Evolutionary conservation across 2,329 filamentous ascomycete genomes (phyloP), one percentile per base, ranked within the genome.

Genomic region (Cytospora mali): DNA sequence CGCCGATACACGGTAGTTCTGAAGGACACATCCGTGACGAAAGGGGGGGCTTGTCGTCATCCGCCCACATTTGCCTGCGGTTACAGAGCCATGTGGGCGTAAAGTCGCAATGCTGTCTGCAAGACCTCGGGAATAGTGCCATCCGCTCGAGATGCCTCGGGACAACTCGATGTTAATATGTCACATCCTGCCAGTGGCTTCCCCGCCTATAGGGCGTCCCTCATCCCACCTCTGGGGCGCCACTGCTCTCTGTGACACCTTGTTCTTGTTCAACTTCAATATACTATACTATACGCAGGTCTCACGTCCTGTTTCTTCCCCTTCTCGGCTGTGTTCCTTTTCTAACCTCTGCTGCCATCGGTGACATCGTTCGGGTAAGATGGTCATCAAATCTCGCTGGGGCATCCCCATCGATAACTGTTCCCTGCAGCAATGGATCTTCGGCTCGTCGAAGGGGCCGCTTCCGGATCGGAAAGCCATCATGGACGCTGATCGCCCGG

Each of bases 401-500:
- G 69, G 71, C 10, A 71, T 72, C 51, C 72, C 75, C 1, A 72
- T 84, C 39, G 80, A 80, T 33, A 74, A 73, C 35, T 79, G 78
- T 70, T 84, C 84, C 1, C 72, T 86, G 39, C 83, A 81, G 66
- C 77, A 79, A 73, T 86, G 82, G 79, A 79, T 86, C 10, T 85
- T 86, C 61, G 81, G 78, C 21, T 80, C 81, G 2, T 75, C 78
- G 1, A 77, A 72, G 46, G 77, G 70, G 6, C 72, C 76, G 7
- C 73, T 86, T 6, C 68, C 76, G 2, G 75, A 82, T 55, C 75
- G 72, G 52, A 75, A 77, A 58, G 75, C 77, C 39, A 85, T 88
- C 69, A 79, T 91, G 57, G 90, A 93, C 68, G 84, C 89, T 10
- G 81, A 85, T 39, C 78, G 82, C 1, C 88, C 91, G 1, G 83